Evolutionary conservation across 208 protist genomes (phyloP).

Genomic region (Trypanosoma cruzi): DNA sequence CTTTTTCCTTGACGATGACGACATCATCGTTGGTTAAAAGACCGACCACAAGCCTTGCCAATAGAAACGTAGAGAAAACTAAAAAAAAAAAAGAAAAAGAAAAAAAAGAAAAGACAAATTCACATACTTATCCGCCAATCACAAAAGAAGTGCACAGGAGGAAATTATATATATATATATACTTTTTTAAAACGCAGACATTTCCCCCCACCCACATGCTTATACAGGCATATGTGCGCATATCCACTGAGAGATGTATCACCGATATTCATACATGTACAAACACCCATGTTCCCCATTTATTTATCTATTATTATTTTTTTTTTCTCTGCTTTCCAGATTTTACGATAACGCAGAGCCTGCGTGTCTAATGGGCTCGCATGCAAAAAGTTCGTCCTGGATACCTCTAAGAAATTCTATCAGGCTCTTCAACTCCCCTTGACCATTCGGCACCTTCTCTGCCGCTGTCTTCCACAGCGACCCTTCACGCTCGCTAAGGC

Average conservation of each 20-base stretch:
- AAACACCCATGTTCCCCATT: too few relatives aligned
- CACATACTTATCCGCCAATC: neutral
- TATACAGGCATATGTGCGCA: neutral
- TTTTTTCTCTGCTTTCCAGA: neutral
- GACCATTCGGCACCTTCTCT: conserved; percentile 6
- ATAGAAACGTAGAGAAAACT: neutral
- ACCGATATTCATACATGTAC: neutral
- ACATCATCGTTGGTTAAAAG: neutral
- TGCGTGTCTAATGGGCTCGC: neutral
- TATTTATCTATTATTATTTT: neutral
- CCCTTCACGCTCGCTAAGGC: conserved; percentile 14
- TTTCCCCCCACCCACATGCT: too few relatives aligned
- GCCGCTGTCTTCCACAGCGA: conserved; percentile 15
- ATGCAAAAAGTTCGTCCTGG: neutral
- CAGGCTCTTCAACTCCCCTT: neutral
- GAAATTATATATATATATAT: neutral
- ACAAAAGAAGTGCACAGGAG: neutral
- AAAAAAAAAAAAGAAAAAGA: neutral
- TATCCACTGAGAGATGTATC: neutral
- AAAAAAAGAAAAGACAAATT: neutral
- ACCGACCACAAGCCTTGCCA: neutral
- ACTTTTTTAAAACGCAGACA: neutral
- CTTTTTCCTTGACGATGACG: conserved; percentile 20
- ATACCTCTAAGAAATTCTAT: conserved; percentile 2
- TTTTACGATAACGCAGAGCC: neutral